A percentile compares a stretch with the other conserved stretches of the same genome.
Evolutionary conservation across 306 rosid species (phyloP).

Genomic region (Oemleria cerasiformis): DNA sequence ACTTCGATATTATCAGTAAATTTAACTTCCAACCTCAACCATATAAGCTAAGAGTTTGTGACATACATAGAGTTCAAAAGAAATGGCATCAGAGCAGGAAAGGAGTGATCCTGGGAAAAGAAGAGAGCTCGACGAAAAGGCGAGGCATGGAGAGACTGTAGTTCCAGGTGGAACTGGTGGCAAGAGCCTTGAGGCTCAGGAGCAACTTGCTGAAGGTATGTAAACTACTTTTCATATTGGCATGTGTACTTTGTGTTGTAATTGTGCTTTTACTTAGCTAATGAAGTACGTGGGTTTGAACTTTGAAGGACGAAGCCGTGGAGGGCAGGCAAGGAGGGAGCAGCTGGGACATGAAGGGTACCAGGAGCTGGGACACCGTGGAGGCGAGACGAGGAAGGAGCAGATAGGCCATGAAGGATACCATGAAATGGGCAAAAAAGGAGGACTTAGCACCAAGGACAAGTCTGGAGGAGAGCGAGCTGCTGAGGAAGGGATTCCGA

Average conservation of each 20-base stretch:
- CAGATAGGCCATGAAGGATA: conserved; percentile 30
- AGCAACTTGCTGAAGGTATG: conserved; percentile 74
- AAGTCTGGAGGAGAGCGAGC: conserved; percentile 41
- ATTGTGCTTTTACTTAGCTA: not conserved
- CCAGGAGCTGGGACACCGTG: conserved; percentile 27
- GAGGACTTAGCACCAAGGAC: conserved; percentile 57
- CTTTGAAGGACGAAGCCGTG: conserved; percentile 47
- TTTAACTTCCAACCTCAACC: too few species aligned
- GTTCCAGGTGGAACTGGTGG: conserved; percentile 85
- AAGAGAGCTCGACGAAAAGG: conserved; percentile 51
- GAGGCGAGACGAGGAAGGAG: conserved; percentile 35
- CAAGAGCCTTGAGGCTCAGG: conserved; percentile 73
- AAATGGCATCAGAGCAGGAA: conserved; percentile 53
- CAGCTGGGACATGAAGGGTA: conserved; percentile 64
- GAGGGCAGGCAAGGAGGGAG: conserved; percentile 63
- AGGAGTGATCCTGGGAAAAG: conserved; percentile 11
- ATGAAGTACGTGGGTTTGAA: not conserved
- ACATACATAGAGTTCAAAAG: not conserved
- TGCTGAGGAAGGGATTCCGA: conserved; percentile 38
- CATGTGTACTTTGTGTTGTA: not conserved
- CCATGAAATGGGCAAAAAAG: conserved; percentile 64
- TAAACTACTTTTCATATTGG: not conserved
- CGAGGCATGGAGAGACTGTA: conserved; percentile 69
- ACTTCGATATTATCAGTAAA: too few species aligned
- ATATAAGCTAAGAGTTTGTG: too few species aligned